phyloP scores from a whole-genome alignment of 345 rosid genomes.

The Salix viminalis region DNA sequence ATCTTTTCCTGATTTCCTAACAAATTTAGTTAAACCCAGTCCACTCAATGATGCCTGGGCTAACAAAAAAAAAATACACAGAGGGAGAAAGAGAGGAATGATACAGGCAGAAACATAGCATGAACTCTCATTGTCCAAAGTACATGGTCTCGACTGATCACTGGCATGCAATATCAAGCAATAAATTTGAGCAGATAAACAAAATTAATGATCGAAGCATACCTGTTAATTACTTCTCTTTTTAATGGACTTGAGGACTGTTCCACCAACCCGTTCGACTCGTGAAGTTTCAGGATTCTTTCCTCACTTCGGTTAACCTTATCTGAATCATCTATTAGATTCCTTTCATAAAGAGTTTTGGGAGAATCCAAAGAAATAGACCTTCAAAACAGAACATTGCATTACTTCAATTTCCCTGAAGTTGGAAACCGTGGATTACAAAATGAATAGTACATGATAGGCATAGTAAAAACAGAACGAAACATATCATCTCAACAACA shows the following conservation, averaged over 20 bases:
- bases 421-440: neutral
- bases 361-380: slow-evolving; percentile 25
- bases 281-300: slow-evolving; percentile 31
- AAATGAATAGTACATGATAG: neutral
- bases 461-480: neutral
- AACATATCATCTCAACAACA: neutral
- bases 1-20: neutral
- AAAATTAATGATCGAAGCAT: slow-evolving; percentile 1
- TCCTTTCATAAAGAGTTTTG: slow-evolving; percentile 18
- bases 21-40: neutral
- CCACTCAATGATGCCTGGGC: neutral
- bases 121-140: neutral
- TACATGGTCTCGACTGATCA: neutral
- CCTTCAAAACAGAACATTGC: slow-evolving; percentile 23
- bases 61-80: neutral
- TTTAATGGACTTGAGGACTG: slow-evolving; percentile 40
- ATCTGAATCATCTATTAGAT: slow-evolving; percentile 19
- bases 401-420: slow-evolving; percentile 5
- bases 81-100: neutral
- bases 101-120: neutral
- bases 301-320: slow-evolving; percentile 27
- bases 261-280: slow-evolving; percentile 30
- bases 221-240: slow-evolving; percentile 45
- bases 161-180: neutral
- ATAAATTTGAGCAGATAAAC: neutral